Percentiles rank a stretch among this genome's conserved stretches.
These are phyloP conservation scores for Scutellaria galericulata DNA, from an alignment of 257 asterid genomes.

Conservation along the genomic window DNA sequence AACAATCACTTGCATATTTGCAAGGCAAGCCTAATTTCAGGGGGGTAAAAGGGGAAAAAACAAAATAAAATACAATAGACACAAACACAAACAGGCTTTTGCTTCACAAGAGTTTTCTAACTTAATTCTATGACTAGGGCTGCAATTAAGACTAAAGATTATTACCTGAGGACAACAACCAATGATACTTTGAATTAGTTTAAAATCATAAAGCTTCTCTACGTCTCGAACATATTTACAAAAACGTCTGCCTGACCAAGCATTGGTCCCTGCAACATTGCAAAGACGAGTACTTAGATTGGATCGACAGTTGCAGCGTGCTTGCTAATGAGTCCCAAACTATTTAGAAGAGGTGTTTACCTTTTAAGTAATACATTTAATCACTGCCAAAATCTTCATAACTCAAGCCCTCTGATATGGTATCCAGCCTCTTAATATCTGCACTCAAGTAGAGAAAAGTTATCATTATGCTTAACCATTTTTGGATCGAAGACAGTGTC, in stretches of 20 bases:
- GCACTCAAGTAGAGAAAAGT: slow-evolving; percentile 35
- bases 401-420: slow-evolving; percentile 61
- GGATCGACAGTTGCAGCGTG: neutral
- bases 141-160: slow-evolving; percentile 8
- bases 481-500: slow-evolving; percentile 13
- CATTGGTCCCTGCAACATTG: slow-evolving; percentile 36
- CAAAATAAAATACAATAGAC: neutral
- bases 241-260: slow-evolving; percentile 9
- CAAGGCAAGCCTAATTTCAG: neutral
- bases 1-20: neutral
- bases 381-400: slow-evolving; percentile 62
- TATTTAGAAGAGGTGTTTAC: slow-evolving; percentile 3
- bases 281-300: neutral
- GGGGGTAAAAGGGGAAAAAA: too few species aligned
- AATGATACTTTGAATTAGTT: slow-evolving; percentile 31
- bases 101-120: slow-evolving; percentile 7
- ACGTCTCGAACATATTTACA: slow-evolving; percentile 35
- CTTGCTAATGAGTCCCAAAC: too few species aligned
- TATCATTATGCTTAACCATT: slow-evolving; percentile 7
- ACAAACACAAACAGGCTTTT: neutral
- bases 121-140: slow-evolving; percentile 19
- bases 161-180: slow-evolving; percentile 27
- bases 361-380: slow-evolving; percentile 34
- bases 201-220: slow-evolving; percentile 36
- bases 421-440: slow-evolving; percentile 59